phyloP scores from a whole-genome alignment of 257 asterid genomes.

The Nicotiana paniculata region DNA sequence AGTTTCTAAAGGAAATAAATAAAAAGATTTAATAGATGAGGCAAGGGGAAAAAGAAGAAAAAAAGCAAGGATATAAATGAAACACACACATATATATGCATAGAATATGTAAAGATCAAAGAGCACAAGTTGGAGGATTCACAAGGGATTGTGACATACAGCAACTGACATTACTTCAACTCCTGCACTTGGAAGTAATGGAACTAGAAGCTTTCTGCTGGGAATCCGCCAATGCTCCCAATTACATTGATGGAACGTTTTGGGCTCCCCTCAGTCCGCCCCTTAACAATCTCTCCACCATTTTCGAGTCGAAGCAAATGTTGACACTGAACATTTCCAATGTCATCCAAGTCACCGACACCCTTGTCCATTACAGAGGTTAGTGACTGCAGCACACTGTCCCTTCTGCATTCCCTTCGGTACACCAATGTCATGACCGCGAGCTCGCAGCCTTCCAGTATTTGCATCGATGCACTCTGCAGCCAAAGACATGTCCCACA shows the following conservation, averaged over 20 bases:
- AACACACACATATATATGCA: not conserved
- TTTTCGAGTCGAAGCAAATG: constrained; percentile 83
- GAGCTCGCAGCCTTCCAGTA: constrained; percentile 84
- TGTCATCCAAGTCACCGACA: constrained; percentile 28
- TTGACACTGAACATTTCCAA: constrained; percentile 65
- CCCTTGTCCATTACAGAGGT: constrained; percentile 49
- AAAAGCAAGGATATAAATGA: not conserved
- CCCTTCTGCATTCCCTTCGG: constrained; percentile 32
- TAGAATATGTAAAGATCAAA: constrained; percentile 2
- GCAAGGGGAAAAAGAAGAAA: not conserved
- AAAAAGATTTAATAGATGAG: not conserved
- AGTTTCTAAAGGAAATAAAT: not conserved
- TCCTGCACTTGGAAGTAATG: constrained; percentile 4
- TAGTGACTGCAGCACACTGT: constrained; percentile 89
- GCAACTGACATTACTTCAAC: constrained; percentile 16
- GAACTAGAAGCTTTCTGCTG: constrained; percentile 38
- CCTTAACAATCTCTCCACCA: constrained; percentile 84
- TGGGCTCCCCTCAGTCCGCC: constrained; percentile 86
- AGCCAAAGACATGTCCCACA: not conserved
- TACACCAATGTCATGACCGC: constrained; percentile 66
- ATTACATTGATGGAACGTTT: constrained; percentile 32
- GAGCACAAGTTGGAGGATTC: constrained; percentile 15
- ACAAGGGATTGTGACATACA: constrained; percentile 14
- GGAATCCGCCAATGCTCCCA: constrained; percentile 38
- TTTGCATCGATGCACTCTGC: constrained; percentile 80